phyloP scores from a whole-genome alignment of 2,329 filamentous ascomycete species.

The Knufia fluminis region DNA sequence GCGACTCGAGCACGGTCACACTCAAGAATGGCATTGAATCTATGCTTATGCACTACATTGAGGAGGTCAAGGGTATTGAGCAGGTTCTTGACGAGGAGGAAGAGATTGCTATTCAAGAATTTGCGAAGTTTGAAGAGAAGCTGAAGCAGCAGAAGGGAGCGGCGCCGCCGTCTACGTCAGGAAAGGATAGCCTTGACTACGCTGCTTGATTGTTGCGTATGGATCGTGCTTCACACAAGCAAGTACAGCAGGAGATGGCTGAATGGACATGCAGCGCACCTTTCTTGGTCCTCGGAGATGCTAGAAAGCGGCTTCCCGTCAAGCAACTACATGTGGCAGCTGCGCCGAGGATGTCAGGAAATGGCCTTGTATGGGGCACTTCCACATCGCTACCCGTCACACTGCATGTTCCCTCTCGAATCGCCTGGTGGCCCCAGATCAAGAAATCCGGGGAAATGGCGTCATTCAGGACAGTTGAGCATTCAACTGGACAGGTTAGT shows the following conservation, averaged over 20 bases:
- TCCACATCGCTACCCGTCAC: too few species aligned
- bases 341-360: too few species aligned
- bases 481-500: not conserved
- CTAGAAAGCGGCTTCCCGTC: too few species aligned
- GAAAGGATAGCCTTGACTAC: conserved; percentile 46
- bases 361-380: too few species aligned
- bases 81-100: conserved; percentile 90
- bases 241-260: too few species aligned
- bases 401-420: too few species aligned
- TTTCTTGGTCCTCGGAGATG: too few species aligned
- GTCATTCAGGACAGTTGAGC: not conserved
- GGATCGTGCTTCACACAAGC: not conserved
- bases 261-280: too few species aligned
- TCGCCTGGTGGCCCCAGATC: too few species aligned
- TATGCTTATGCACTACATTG: conserved; percentile 97
- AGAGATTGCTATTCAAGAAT: conserved; percentile 75
- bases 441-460: not conserved
- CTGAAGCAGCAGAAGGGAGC: conserved; percentile 50
- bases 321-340: too few species aligned
- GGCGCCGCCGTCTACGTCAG: conserved; percentile 41
- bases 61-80: conserved; percentile 86
- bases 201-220: conserved; percentile 26
- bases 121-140: conserved; percentile 91
- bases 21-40: conserved; percentile 96
- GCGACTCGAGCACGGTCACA: conserved; percentile 93